A percentile compares a stretch with the other conserved stretches of the same genome.
These are phyloP conservation scores for Tricholoma matsutake DNA, from an alignment of 768 basidiomycete species.

Conservation along the genomic window DNA sequence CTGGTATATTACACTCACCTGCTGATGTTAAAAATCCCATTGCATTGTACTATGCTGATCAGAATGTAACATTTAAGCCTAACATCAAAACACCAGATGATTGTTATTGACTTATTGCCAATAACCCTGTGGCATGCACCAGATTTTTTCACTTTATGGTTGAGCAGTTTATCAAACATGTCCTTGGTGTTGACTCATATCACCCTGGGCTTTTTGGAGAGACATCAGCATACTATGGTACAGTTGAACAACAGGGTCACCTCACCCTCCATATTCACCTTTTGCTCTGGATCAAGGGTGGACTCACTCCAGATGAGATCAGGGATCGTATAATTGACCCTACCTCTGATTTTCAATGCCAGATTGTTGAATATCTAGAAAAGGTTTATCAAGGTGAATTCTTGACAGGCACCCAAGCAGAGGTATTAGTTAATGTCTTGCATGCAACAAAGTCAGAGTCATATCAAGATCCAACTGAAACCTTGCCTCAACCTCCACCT, in stretches of 20 bases:
- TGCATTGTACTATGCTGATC: conserved; percentile 30
- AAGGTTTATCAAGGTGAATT: conserved; percentile 6
- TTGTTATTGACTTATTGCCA: conserved; percentile 7
- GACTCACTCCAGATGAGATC: conserved; percentile 9
- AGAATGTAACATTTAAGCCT: conserved; percentile 16
- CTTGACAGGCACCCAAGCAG: not conserved
- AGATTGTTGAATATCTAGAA: conserved; percentile 8
- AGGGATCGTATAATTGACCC: conserved; percentile 4
- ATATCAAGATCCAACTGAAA: conserved; percentile 17
- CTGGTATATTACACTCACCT: conserved; percentile 34
- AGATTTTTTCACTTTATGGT: conserved; percentile 32
- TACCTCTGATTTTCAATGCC: conserved; percentile 3
- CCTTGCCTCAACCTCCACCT: conserved; percentile 22
- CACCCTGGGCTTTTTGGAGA: conserved; percentile 27
- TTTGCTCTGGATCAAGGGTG: conserved; percentile 22
- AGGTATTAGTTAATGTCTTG: not conserved
- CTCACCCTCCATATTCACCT: conserved; percentile 27
- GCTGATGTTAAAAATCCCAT: conserved; percentile 29
- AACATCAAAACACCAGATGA: conserved; percentile 10
- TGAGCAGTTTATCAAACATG: not conserved
- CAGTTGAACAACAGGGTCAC: conserved; percentile 29
- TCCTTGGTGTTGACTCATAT: conserved; percentile 16
- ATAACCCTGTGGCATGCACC: conserved; percentile 30
- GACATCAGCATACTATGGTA: conserved; percentile 27
- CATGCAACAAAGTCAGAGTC: not conserved